Base-by-base conservation (phyloP, 2,329 filamentous ascomycete genomes). In the Verticillium dahliae region DNA sequence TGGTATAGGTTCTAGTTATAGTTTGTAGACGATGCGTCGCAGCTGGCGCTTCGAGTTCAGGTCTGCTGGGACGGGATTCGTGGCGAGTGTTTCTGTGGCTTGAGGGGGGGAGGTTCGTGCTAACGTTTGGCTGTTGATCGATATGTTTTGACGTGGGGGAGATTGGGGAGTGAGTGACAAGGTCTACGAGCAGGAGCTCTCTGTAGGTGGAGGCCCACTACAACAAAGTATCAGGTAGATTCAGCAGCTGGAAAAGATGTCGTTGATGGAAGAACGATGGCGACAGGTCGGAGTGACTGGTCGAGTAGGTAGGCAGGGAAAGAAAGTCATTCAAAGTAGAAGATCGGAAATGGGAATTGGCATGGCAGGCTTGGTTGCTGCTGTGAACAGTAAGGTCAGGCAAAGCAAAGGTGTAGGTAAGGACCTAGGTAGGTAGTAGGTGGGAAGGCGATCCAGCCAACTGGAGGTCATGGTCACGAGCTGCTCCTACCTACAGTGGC, bases 51-150 rank as follows among this genome's bases (percentile, higher is more conserved):
- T 18, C 18, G 9, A 11, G 18, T 6, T 10, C 9, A 52, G 45
- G 10, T 52, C 45, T 27, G 45, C 22, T 37, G 9, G 35, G 45
- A 18, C 22, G 22, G 22, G 45, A 9, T 22, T 52, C 7, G 18
- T 9, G 45, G 45, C 18, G 45, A 18, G 45, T 18, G 45, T 22
- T 52, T n/a, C 45, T n/a, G n/a, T 52, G n/a, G n/a, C 9, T 13
- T 52, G 9, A 18, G 18, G 45, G 18, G 6, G 45, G 18, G 45
- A 45, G 39, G 39, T 15, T n/a, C 18, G 45, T 52, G 22, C 45
- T 22, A 27, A 52, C 7, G 39, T 31, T 52, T 33, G 58, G 64
- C 57, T 63, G 65, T 69, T 67, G 55, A 61, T 62, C 57, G 58
- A 62, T 58, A 61, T 37, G 56, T 59, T 34, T 31, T 50, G 35